Percentiles rank a stretch among this genome's conserved stretches.
phyloP scores from a whole-genome alignment of 192 early-diverging fungal genomes.

The Coemansia sp. region DNA sequence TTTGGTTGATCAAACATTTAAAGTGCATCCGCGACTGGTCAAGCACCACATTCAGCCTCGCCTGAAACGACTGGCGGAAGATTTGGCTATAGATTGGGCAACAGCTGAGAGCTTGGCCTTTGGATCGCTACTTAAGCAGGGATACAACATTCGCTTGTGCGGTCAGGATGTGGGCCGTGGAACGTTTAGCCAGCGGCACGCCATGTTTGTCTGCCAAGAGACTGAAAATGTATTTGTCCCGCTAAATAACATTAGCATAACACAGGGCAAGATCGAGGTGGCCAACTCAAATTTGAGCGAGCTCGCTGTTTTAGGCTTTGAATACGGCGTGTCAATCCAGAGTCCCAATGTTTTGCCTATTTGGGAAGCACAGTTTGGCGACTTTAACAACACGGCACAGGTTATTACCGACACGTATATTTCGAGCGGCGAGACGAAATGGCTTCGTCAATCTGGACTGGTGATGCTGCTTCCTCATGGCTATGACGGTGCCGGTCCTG shows the following conservation, averaged over 20 bases:
- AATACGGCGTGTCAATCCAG: conserved; percentile 91
- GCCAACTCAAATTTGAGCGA: conserved; percentile 91
- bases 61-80: conserved; percentile 65
- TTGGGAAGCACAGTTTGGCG: conserved; percentile 99
- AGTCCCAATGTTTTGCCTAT: conserved; percentile 82
- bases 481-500: conserved; percentile 93
- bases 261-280: conserved; percentile 74
- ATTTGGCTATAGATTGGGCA: conserved; percentile 86
- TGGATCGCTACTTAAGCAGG: conserved; percentile 80
- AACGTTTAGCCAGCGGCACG: conserved; percentile 96
- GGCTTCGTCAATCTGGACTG: conserved; percentile 87
- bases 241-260: conserved; percentile 63
- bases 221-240: conserved; percentile 85
- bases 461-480: conserved; percentile 95
- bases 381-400: conserved; percentile 96
- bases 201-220: conserved; percentile 91
- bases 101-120: conserved; percentile 91
- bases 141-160: conserved; percentile 86
- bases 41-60: conserved; percentile 92
- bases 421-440: conserved; percentile 86
- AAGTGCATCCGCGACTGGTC: conserved; percentile 75
- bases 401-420: conserved; percentile 94
- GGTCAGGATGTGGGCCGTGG: conserved; percentile 98
- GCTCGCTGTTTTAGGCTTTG: conserved; percentile 93
- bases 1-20: conserved; percentile 61